Percentiles rank a stretch among this genome's conserved stretches.
phyloP scores from a whole-genome alignment of 2,329 filamentous ascomycete species.

The Cucurbitaria berberidis region DNA sequence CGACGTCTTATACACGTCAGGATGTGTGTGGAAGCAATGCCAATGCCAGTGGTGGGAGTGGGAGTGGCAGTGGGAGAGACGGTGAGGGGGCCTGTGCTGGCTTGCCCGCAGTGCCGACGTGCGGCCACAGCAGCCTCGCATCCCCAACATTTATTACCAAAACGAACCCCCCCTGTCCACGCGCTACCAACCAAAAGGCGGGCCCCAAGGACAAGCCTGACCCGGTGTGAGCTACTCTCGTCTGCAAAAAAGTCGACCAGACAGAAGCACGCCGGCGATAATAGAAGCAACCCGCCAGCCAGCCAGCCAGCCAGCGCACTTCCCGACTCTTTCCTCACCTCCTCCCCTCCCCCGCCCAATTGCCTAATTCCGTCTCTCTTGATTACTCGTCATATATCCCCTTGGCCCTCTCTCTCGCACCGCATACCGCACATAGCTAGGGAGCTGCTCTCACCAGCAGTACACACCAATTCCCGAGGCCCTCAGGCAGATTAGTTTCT shows the following conservation, averaged over 20 bases:
- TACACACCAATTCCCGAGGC: conserved; percentile 41
- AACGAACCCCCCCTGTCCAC: conserved; percentile 9
- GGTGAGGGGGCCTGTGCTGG: no score
- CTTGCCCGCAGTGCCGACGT: background rate
- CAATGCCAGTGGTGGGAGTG: no score
- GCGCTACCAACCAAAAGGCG: conserved; percentile 15
- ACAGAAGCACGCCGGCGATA: conserved; percentile 20
- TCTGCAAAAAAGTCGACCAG: conserved; percentile 35
- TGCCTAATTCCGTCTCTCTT: conserved; percentile 20
- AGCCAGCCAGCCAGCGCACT: no score
- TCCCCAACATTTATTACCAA: conserved; percentile 8
- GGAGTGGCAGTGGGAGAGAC: no score
- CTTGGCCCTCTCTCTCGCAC: background rate
- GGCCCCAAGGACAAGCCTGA: conserved; percentile 20
- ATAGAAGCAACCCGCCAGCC: conserved; percentile 28
- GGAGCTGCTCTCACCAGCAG: conserved; percentile 42
- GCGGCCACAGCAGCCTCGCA: no score
- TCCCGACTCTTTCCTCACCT: conserved; percentile 26
- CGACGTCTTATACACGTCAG: conserved; percentile 1
- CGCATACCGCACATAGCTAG: conserved; percentile 32
- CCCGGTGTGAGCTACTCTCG: conserved; percentile 10
- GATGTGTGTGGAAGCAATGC: no score
- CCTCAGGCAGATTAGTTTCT: conserved; percentile 47
- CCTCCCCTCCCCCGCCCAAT: conserved; percentile 24
- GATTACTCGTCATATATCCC: conserved; percentile 19